Percentiles rank a stretch among this genome's conserved stretches.
Evolutionary conservation across 768 basidiomycete genomes (phyloP).

Genomic region (Inosperma sp.): DNA sequence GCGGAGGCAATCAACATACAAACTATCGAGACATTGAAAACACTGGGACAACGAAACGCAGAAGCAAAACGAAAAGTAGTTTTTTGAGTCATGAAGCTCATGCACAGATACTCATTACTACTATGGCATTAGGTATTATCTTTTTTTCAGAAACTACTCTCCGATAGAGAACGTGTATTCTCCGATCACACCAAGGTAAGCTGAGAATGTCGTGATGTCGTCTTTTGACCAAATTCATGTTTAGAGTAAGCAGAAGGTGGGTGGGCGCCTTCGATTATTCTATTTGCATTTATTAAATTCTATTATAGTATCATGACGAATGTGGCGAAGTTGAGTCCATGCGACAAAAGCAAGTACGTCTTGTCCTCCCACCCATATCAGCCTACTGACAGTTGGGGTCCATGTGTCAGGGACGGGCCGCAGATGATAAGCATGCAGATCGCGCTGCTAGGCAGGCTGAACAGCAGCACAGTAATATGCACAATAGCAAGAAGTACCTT

Average conservation of each 20-base stretch:
- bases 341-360: slow-evolving; percentile 72
- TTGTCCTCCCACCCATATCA: slow-evolving; percentile 9
- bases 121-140: slow-evolving; percentile 49
- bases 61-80: slow-evolving; percentile 64
- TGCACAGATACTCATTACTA: not conserved
- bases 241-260: slow-evolving; percentile 63
- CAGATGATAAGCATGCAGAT: slow-evolving; percentile 73
- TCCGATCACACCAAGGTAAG: slow-evolving; percentile 65
- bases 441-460: slow-evolving; percentile 70
- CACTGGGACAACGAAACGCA: slow-evolving; percentile 58
- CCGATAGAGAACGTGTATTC: slow-evolving; percentile 66
- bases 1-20: slow-evolving; percentile 58
- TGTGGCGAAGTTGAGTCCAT: slow-evolving; percentile 67
- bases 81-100: not conserved
- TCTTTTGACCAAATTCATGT: slow-evolving; percentile 1
- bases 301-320: slow-evolving; percentile 68
- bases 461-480: slow-evolving; percentile 72
- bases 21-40: slow-evolving; percentile 60
- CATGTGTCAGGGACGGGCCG: slow-evolving; percentile 49
- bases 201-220: not conserved
- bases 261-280: slow-evolving; percentile 4
- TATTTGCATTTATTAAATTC: slow-evolving; percentile 26
- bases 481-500: slow-evolving; percentile 73
- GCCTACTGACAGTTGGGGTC: slow-evolving; percentile 6
- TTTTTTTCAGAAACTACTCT: slow-evolving; percentile 66